Percentiles rank a stretch among this genome's conserved stretches.
phyloP scores from a whole-genome alignment of 176 grass and related monocot species.

The Oryza glumipatula region DNA sequence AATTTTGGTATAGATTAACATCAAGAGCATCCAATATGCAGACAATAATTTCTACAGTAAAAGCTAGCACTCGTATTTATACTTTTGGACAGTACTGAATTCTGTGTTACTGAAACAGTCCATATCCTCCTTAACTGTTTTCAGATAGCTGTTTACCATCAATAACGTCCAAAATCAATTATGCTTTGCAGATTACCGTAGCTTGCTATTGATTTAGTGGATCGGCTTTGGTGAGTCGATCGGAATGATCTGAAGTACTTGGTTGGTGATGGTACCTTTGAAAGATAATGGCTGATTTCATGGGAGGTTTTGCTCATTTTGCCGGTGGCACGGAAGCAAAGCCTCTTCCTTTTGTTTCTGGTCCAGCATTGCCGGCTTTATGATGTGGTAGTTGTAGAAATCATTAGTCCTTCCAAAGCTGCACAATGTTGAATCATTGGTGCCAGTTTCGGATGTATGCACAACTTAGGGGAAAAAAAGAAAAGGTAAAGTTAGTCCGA shows the following conservation, averaged over 20 bases:
- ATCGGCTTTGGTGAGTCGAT: constrained; percentile 29
- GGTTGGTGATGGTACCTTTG: constrained; percentile 43
- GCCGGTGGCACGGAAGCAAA: constrained; percentile 47
- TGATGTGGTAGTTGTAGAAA: constrained; percentile 47
- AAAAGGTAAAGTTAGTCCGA: constrained; percentile 1
- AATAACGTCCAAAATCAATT: constrained; percentile 32
- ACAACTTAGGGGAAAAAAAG: neutral
- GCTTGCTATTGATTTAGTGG: constrained; percentile 11
- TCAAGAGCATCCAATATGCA: neutral
- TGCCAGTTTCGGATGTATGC: constrained; percentile 46
- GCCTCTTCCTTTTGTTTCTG: constrained; percentile 33
- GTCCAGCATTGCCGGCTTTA: constrained; percentile 42
- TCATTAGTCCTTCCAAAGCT: constrained; percentile 47
- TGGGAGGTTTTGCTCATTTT: constrained; percentile 41
- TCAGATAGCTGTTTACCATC: constrained; percentile 19
- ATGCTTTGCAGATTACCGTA: constrained; percentile 45
- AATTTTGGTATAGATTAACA: neutral
- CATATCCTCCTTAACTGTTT: constrained; percentile 14
- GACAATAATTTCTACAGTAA: neutral
- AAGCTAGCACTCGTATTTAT: neutral
- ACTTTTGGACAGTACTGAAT: neutral
- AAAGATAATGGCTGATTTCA: constrained; percentile 33
- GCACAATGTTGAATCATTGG: constrained; percentile 47
- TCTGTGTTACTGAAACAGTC: neutral
- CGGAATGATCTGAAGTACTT: constrained; percentile 24